Base-by-base conservation (phyloP, 108 stramenopile genomes). In the Conticribra weissflogii region DNA sequence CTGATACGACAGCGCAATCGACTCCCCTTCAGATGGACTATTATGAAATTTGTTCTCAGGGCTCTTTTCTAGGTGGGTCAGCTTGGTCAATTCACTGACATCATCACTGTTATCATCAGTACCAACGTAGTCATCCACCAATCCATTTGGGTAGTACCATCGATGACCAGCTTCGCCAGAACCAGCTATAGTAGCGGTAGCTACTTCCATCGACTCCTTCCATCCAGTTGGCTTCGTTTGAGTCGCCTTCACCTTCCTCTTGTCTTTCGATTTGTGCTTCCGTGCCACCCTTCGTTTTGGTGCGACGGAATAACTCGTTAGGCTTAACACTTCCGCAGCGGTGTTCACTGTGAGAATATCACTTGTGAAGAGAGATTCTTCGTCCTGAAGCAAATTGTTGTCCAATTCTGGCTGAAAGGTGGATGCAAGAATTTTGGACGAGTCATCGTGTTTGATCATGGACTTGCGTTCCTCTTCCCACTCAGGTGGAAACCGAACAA, bases 121-220 rank as follows among this genome's bases (percentile, higher is more conserved):
- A 24, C 28, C 66, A 8, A 55, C 60, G 23, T 75, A 67, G 14
- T 74, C 73, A 28, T 69, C 74, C 5, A 68, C 61, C 88, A 86
- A 92, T 36, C 90, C 90, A 19, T 59, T 59, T 23, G 83, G 74
- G n/a, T 85, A 87, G 81, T 91, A 74, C 90, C 90, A 91, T 9
- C 63, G 33, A 18, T 81, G 75, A 24, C 62, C 78, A 24, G 66
- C 70, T 49, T 65, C 75, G 23, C 54, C 49, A 28, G n/a, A n/a
- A n/a, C n/a, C n/a, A n/a, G n/a, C n/a, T n/a, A 88, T 49, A 19
- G 54, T 56, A 1, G 83, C 74, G 4, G 83, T 78, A 3, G 88
- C 90, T 23, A 73, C 86, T 75, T 84, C 83, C 90, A 91, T 91
- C 14, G 84, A 86, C 51, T 85, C 86, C 29, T 81, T 73, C 90